These are phyloP conservation scores for Eucalyptus coolabah DNA, from an alignment of 345 rosid genomes.

Conservation along the genomic window DNA sequence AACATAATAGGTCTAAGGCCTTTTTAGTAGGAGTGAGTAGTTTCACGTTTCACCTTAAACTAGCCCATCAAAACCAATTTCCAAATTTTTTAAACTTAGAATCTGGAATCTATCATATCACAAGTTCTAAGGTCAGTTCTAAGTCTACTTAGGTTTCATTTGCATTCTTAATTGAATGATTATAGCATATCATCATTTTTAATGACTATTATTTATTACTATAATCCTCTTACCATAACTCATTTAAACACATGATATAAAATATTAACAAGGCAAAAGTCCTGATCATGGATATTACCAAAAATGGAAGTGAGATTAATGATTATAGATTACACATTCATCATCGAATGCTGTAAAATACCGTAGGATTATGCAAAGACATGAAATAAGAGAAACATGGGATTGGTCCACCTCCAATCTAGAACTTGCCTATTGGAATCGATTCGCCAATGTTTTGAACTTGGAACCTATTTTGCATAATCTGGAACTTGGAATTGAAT, in stretches of 20 bases:
- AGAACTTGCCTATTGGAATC: too few species aligned
- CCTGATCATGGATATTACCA: accelerated
- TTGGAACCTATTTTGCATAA: background rate
- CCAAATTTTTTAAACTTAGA: too few species aligned
- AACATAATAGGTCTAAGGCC: accelerated
- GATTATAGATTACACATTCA: too few species aligned
- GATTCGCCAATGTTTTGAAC: background rate
- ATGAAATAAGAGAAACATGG: background rate
- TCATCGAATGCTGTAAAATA: too few species aligned
- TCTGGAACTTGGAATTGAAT: background rate
- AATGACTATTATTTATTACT: too few species aligned
- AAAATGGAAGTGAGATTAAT: too few species aligned
- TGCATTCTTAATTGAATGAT: too few species aligned
- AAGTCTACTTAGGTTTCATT: background rate
- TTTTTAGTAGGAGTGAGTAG: background rate
- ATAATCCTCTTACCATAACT: background rate
- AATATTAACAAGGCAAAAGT: too few species aligned
- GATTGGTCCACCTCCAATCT: too few species aligned
- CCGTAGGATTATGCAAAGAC: accelerated
- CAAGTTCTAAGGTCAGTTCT: accelerated
- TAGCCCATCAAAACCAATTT: background rate
- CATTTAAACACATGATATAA: too few species aligned
- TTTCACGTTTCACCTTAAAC: too few species aligned
- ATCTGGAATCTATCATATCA: accelerated
- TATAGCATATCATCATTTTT: too few species aligned